Conservation (phyloP, 2,329 filamentous ascomycete genomes). For the Aspergillus terreus region DNA sequence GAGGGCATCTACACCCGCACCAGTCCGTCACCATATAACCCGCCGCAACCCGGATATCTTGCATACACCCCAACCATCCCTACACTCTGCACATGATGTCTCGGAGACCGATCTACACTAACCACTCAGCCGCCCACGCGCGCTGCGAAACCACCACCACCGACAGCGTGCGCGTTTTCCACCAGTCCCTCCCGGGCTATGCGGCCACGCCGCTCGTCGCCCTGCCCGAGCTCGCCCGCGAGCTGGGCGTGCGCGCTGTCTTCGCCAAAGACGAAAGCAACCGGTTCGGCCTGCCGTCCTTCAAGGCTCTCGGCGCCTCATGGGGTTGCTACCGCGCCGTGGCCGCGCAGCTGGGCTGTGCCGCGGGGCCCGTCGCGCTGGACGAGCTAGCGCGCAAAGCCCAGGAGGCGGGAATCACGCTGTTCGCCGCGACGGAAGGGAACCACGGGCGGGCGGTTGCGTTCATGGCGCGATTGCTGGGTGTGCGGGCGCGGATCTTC, state of each 20-base stretch:
- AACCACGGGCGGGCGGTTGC: constrained; percentile 74
- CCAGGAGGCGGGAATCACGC: constrained; percentile 29
- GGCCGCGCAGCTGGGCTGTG: constrained; percentile 35
- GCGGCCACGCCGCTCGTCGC: constrained; percentile 52
- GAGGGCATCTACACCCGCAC: no score
- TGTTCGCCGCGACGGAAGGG: constrained; percentile 68
- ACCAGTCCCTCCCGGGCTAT: constrained; percentile 57
- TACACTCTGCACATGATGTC: constrained; percentile 6
- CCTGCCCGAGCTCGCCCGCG: constrained; percentile 53
- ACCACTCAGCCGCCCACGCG: constrained; percentile 16
- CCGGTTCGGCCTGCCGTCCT: constrained; percentile 67
- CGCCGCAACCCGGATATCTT: no score
- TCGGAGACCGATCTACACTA: constrained; percentile 25
- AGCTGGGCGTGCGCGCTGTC: constrained; percentile 56
- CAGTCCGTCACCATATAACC: no score
- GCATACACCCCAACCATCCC: no score
- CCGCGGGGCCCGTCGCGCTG: constrained; percentile 44
- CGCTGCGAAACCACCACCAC: constrained; percentile 9
- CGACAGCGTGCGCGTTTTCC: constrained; percentile 44
- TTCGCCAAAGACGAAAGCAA: constrained; percentile 68
- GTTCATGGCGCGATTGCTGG: constrained; percentile 61
- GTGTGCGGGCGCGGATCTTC: constrained; percentile 55
- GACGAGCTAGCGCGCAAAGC: constrained; percentile 40
- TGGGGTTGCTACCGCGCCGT: constrained; percentile 66
- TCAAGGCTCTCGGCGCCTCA: constrained; percentile 77